These are phyloP conservation scores for Gossypium anomalum DNA, from an alignment of 345 rosid species.

Conservation along the genomic window DNA sequence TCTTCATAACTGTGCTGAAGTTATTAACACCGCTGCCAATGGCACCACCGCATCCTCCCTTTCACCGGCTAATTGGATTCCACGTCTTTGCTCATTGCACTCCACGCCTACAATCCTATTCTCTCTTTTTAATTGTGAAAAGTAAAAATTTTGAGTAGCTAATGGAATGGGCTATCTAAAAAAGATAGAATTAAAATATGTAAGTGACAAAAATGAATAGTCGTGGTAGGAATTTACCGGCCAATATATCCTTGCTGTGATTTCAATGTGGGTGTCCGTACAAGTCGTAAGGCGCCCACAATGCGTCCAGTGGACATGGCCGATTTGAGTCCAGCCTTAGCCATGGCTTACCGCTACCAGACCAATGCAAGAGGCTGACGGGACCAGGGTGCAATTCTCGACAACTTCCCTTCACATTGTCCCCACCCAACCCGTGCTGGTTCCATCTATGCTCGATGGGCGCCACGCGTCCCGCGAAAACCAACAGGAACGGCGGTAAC, in stretches of 20 bases:
- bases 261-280: conserved; percentile 44
- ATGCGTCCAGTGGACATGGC: conserved; percentile 80
- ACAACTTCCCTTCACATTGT: conserved; percentile 86
- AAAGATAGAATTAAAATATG: not conserved
- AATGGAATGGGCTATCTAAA: no score
- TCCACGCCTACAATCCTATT: no score
- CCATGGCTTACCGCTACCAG: conserved; percentile 99
- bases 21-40: conserved; percentile 16
- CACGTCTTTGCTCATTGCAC: no score
- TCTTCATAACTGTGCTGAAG: not conserved
- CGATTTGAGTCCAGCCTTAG: conserved; percentile 71
- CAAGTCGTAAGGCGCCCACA: conserved; percentile 86
- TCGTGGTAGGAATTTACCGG: conserved; percentile 30
- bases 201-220: not conserved
- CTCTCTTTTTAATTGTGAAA: no score
- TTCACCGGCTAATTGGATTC: no score
- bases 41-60: no score
- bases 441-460: conserved; percentile 97
- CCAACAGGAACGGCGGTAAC: conserved; percentile 78
- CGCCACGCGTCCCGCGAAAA: conserved; percentile 84
- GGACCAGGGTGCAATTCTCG: conserved; percentile 93
- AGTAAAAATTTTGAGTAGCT: not conserved
- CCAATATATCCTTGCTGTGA: not conserved
- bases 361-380: conserved; percentile 94
- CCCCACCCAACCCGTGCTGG: conserved; percentile 94